phyloP scores from a whole-genome alignment of 371 early-diverging fungal genomes.

The Mucor lusitanicus region DNA sequence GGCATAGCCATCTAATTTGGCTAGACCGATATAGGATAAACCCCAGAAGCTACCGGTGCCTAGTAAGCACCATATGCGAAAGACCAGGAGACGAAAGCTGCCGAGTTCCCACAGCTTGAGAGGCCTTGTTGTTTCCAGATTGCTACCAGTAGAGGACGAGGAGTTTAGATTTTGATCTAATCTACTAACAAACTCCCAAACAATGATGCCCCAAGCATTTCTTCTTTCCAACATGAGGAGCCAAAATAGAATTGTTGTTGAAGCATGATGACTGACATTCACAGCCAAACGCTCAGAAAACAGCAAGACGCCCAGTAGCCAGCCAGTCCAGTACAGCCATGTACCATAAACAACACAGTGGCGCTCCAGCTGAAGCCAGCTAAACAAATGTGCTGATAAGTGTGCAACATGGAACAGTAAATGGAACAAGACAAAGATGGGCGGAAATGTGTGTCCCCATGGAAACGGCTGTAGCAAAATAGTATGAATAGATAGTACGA shows the following conservation, averaged over 20 bases:
- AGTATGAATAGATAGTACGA: slow-evolving; percentile 45
- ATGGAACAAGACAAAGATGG: slow-evolving; percentile 55
- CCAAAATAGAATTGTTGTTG: slow-evolving; percentile 47
- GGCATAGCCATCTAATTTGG: slow-evolving; percentile 46
- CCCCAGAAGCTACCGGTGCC: slow-evolving; percentile 67
- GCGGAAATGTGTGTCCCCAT: slow-evolving; percentile 55
- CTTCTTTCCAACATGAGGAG: slow-evolving; percentile 58
- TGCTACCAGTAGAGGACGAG: background rate
- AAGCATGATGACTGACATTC: slow-evolving; percentile 24
- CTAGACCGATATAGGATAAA: slow-evolving; percentile 53
- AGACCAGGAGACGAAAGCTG: slow-evolving; percentile 34
- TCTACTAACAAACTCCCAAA: slow-evolving; percentile 61
- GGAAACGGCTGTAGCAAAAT: slow-evolving; percentile 40
- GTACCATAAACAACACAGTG: slow-evolving; percentile 66
- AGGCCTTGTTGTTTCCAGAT: background rate
- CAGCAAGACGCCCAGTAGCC: slow-evolving; percentile 54
- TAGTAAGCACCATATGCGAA: slow-evolving; percentile 61
- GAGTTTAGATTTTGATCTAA: slow-evolving; percentile 33
- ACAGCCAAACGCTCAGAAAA: slow-evolving; percentile 40
- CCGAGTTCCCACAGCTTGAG: slow-evolving; percentile 29
- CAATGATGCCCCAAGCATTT: slow-evolving; percentile 67
- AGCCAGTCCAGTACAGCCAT: slow-evolving; percentile 65
- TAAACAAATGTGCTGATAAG: slow-evolving; percentile 48
- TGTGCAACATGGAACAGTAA: slow-evolving; percentile 56
- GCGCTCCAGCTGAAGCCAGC: slow-evolving; percentile 50